Percentiles rank a stretch among this genome's conserved stretches.
Evolutionary conservation across 2,329 filamentous ascomycete genomes (phyloP).

Genomic region (Ustulina deusta): DNA sequence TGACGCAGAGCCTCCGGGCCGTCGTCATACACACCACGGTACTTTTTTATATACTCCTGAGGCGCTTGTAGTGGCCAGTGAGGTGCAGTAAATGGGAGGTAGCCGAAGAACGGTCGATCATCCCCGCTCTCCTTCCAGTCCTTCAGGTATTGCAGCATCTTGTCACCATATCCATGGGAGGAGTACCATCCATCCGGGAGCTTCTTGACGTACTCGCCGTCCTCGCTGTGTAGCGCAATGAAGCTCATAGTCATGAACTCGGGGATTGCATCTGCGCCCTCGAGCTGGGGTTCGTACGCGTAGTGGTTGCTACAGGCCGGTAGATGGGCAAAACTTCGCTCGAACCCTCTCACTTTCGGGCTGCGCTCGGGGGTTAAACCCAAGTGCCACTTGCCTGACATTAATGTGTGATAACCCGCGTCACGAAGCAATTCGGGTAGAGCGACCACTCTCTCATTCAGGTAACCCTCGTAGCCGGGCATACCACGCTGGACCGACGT

Average conservation of each 20-base stretch:
- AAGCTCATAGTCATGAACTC: constrained; percentile 56
- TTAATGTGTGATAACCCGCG: constrained; percentile 69
- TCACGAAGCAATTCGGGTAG: constrained; percentile 70
- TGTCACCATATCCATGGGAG: constrained; percentile 64
- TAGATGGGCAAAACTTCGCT: constrained; percentile 68
- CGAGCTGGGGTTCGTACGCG: constrained; percentile 60
- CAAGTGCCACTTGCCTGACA: constrained; percentile 74
- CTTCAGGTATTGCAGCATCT: constrained; percentile 63
- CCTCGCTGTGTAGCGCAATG: constrained; percentile 55
- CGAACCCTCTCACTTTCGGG: constrained; percentile 69
- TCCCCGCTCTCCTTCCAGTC: constrained; percentile 57
- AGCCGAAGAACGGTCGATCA: constrained; percentile 67
- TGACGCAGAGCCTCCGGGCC: constrained; percentile 68
- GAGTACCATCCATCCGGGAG: constrained; percentile 66
- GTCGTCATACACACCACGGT: constrained; percentile 70
- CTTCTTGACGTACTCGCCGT: constrained; percentile 55
- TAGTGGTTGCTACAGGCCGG: constrained; percentile 71
- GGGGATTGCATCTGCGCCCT: constrained; percentile 55
- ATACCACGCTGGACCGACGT: constrained; percentile 62
- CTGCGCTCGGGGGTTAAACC: constrained; percentile 68
- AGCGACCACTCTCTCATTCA: constrained; percentile 69
- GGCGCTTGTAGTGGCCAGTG: constrained; percentile 74
- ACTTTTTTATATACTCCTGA: constrained; percentile 65
- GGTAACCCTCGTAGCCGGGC: constrained; percentile 73
- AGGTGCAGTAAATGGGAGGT: constrained; percentile 71